These are phyloP conservation scores for Thelephora aurantiotincta DNA, from an alignment of 768 basidiomycete species.

Conservation along the genomic window DNA sequence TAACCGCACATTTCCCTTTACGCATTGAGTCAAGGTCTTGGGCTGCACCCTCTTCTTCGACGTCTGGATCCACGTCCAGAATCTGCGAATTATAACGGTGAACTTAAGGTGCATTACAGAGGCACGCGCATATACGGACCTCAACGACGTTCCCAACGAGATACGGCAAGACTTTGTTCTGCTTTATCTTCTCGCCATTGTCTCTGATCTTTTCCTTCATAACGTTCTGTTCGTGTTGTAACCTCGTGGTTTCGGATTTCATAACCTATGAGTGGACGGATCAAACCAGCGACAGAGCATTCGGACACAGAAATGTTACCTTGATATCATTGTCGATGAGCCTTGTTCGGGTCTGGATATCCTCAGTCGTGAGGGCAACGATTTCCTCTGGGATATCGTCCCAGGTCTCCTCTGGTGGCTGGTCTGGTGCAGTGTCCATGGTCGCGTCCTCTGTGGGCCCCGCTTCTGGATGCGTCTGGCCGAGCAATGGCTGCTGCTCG, in stretches of 20 bases:
- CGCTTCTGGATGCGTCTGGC: constrained; percentile 19
- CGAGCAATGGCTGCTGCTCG: constrained; percentile 37
- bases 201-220: constrained; percentile 99
- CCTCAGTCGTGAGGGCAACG: constrained; percentile 61
- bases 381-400: constrained; percentile 89
- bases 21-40: constrained; percentile 93
- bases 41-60: constrained; percentile 89
- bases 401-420: constrained; percentile 66
- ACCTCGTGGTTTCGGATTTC: constrained; percentile 83
- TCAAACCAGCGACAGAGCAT: not conserved
- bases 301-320: constrained; percentile 26
- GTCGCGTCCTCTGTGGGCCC: constrained; percentile 18
- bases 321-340: constrained; percentile 97
- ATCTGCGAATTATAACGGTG: constrained; percentile 37
- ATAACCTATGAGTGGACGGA: constrained; percentile 54
- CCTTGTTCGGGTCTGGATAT: constrained; percentile 78
- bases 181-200: constrained; percentile 96
- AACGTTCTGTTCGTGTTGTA: constrained; percentile 87
- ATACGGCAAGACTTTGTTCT: constrained; percentile 98
- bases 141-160: constrained; percentile 97
- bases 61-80: constrained; percentile 86
- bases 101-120: not conserved
- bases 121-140: constrained; percentile 29
- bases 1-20: constrained; percentile 95
- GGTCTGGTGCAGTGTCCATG: constrained; percentile 71